phyloP scores from a whole-genome alignment of 495 filamentous ascomycete genomes.

The Penicillium turbatum region DNA sequence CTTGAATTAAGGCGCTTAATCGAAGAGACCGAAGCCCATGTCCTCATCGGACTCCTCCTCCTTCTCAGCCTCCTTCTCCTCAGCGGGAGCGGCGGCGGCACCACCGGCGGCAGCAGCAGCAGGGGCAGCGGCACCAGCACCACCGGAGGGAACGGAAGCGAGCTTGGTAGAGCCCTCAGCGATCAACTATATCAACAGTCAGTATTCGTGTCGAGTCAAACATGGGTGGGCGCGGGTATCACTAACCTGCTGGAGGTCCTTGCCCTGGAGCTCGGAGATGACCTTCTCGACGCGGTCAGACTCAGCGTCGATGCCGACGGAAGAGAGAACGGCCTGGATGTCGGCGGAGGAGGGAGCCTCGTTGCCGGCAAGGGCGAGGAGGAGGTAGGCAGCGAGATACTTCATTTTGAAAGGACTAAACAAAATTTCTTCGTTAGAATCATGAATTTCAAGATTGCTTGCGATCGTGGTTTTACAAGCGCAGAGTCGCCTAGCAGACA shows the following conservation, averaged over 20 bases:
- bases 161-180: slow-evolving; percentile 87
- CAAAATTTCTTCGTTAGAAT: slow-evolving; percentile 16
- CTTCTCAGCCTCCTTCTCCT: slow-evolving; percentile 70
- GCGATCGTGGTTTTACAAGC: not conserved
- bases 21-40: slow-evolving; percentile 99
- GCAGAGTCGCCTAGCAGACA: not conserved
- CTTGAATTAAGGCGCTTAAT: slow-evolving; percentile 50
- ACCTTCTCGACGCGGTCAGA: slow-evolving; percentile 78
- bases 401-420: slow-evolving; percentile 77
- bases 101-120: slow-evolving; percentile 61
- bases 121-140: slow-evolving; percentile 64
- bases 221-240: not conserved
- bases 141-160: slow-evolving; percentile 94
- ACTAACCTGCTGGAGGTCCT: slow-evolving; percentile 91
- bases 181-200: slow-evolving; percentile 65
- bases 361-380: slow-evolving; percentile 92
- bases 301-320: slow-evolving; percentile 95
- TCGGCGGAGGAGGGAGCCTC: slow-evolving; percentile 79
- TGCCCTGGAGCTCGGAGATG: slow-evolving; percentile 90
- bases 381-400: slow-evolving; percentile 98
- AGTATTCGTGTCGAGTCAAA: slow-evolving; percentile 12
- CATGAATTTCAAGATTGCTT: slow-evolving; percentile 8
- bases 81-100: slow-evolving; percentile 64
- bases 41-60: slow-evolving; percentile 97
- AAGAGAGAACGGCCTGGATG: slow-evolving; percentile 84